Percentiles rank a stretch among this genome's conserved stretches.
phyloP scores from a whole-genome alignment of 371 early-diverging fungal genomes.

The Mortierella sp. region DNA sequence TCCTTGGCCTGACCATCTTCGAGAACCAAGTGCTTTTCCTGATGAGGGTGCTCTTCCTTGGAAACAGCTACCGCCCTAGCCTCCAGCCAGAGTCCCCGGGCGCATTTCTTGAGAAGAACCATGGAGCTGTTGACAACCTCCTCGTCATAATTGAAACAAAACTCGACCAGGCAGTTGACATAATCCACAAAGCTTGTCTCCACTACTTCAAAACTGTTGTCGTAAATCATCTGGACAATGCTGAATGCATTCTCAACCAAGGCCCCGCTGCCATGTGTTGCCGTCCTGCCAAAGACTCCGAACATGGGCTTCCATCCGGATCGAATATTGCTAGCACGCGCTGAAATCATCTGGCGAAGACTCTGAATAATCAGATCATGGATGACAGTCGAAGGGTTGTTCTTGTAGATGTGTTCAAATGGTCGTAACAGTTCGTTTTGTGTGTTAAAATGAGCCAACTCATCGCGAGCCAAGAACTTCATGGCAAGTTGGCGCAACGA shows the following conservation, averaged over 20 bases:
- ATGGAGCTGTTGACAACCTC: constrained; percentile 69
- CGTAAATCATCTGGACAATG: constrained; percentile 68
- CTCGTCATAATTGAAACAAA: constrained; percentile 69
- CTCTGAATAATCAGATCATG: constrained; percentile 70
- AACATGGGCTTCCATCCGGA: constrained; percentile 83
- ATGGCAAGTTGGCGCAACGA: constrained; percentile 74
- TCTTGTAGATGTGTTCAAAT: constrained; percentile 78
- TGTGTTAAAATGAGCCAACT: constrained; percentile 74
- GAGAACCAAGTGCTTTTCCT: constrained; percentile 27
- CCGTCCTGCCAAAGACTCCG: constrained; percentile 64
- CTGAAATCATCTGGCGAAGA: constrained; percentile 57
- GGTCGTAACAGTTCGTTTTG: constrained; percentile 75
- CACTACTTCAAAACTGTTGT: constrained; percentile 63
- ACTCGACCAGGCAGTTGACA: constrained; percentile 73
- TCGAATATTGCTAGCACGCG: constrained; percentile 61
- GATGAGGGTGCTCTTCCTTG: constrained; percentile 35
- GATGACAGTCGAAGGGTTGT: constrained; percentile 60
- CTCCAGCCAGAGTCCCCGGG: constrained; percentile 55
- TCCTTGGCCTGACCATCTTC: constrained; percentile 55
- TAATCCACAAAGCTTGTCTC: constrained; percentile 72
- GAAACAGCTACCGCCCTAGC: constrained; percentile 29
- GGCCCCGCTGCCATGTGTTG: constrained; percentile 58
- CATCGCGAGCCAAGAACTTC: constrained; percentile 81
- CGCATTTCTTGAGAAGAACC: constrained; percentile 66
- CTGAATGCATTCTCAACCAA: constrained; percentile 63